Base-by-base conservation (phyloP, 1,284 basidiomycete species). In the Ganoderma sinense region DNA sequence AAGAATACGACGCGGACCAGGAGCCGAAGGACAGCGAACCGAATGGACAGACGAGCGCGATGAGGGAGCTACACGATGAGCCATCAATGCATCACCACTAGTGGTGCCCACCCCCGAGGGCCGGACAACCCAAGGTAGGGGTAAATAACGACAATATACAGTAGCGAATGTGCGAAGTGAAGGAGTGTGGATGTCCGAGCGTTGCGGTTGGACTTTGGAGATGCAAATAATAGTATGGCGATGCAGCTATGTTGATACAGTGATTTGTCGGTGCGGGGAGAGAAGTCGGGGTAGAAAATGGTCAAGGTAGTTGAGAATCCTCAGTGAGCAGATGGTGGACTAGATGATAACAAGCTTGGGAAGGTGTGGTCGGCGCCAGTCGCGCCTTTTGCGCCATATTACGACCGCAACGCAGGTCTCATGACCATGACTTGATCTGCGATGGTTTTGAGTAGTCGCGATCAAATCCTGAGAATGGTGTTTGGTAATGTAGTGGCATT, bases 401-500 rank as follows among this genome's bases (percentile, higher is more conserved):
- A 10, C 18, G 29, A 43, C 29, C 18, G 13, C n/a, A 4, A 29
- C n/a, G n/a, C 59, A 29, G 14, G 59, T 10, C 40, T 64, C 55
- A 68, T 48, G 62, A 58, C 68, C 68, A 69, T 23, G 68, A 69
- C 64, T 65, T 69, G 39, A 62, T 31, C 51, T 69, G 68, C 14
- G 63, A 64, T 40, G 62, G 62, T 33, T 67, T 62, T 41, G 61
- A 55, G 62, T 64, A 64, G 23, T 68, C 58, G 40, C 61, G 39
- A 18, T 61, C 33, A 20, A 48, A 63, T 40, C 29, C 29, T 5
- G 63, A 48, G 63, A 55, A 61, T 20, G 67, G 33, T 5, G 31
- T 61, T 16, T 68, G 67, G 59, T 73, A 71, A 62, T 71, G 68
- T n/a, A 65, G 33, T 2, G 69, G 68, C 68, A 70, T 67, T 18